Conservation (phyloP, 2,329 filamentous ascomycete species). For the Delphinella strobiligena region DNA sequence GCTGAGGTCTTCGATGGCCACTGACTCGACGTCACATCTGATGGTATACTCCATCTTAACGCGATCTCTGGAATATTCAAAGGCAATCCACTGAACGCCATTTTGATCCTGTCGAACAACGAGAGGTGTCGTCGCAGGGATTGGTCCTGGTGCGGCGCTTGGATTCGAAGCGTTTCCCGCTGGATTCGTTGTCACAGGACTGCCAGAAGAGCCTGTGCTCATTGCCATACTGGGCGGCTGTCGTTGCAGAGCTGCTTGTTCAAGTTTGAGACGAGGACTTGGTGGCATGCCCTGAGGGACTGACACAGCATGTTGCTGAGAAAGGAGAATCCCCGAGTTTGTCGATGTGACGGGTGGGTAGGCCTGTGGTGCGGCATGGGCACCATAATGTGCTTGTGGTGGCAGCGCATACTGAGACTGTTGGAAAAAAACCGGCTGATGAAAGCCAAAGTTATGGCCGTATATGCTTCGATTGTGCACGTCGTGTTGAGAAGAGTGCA, state of each 20-base stretch:
- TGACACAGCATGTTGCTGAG: constrained; percentile 36
- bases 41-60: constrained; percentile 99
- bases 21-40: constrained; percentile 91
- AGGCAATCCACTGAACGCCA: constrained; percentile 96
- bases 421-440: constrained; percentile 65
- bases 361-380: constrained; percentile 41
- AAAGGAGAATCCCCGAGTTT: constrained; percentile 39
- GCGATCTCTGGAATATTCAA: constrained; percentile 91
- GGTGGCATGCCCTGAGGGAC: constrained; percentile 45
- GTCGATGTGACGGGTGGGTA: constrained; percentile 43
- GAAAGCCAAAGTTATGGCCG: constrained; percentile 63
- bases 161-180: constrained; percentile 54
- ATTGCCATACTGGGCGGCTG: constrained; percentile 34
- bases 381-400: constrained; percentile 44
- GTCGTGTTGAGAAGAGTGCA: constrained; percentile 85
- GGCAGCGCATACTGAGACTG: constrained; percentile 41
- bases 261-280: constrained; percentile 43
- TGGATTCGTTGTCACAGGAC: constrained; percentile 11
- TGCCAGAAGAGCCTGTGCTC: background rate
- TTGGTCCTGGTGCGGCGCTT: constrained; percentile 87
- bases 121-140: constrained; percentile 88
- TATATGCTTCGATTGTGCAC: constrained; percentile 77
- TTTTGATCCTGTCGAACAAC: constrained; percentile 93
- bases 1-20: constrained; percentile 74
- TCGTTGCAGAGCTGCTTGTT: constrained; percentile 43